Evolutionary conservation across 495 filamentous ascomycete genomes (phyloP).

Genomic region (Neurospora discreta): DNA sequence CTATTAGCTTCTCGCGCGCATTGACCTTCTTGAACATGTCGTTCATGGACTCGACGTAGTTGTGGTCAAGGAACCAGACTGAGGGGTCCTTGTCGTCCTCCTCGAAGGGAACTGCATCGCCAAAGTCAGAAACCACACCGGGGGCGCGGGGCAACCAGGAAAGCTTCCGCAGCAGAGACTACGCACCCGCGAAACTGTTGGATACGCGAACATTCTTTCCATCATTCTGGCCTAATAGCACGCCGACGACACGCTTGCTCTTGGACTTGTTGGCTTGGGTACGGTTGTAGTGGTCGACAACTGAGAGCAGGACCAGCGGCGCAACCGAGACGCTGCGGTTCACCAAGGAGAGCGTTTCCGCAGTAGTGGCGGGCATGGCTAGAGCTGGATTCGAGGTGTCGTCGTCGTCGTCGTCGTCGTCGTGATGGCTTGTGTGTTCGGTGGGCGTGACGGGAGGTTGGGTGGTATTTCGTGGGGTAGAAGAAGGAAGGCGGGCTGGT

Average conservation of each 20-base stretch:
- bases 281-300: conserved; percentile 96
- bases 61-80: conserved; percentile 98
- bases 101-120: conserved; percentile 77
- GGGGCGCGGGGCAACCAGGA: background rate
- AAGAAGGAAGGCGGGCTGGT: background rate
- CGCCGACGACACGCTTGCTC: conserved; percentile 89
- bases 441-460: background rate
- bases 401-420: background rate
- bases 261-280: conserved; percentile 66
- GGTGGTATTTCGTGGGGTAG: background rate
- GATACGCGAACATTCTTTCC: conserved; percentile 92
- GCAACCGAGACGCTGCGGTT: conserved; percentile 92
- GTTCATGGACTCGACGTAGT: conserved; percentile 98
- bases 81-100: conserved; percentile 97
- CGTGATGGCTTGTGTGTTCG: conserved; percentile 5
- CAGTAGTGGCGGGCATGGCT: conserved; percentile 87
- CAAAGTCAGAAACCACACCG: conserved; percentile 1
- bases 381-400: conserved; percentile 1
- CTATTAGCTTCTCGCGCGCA: conserved; percentile 95
- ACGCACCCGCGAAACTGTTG: conserved; percentile 90
- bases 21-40: conserved; percentile 99
- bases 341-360: conserved; percentile 85
- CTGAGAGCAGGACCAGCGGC: conserved; percentile 92
- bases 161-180: background rate
- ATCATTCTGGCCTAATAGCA: conserved; percentile 89